Conservation (phyloP, 2,329 filamentous ascomycete species). For the Coniochaeta pulveracea region DNA sequence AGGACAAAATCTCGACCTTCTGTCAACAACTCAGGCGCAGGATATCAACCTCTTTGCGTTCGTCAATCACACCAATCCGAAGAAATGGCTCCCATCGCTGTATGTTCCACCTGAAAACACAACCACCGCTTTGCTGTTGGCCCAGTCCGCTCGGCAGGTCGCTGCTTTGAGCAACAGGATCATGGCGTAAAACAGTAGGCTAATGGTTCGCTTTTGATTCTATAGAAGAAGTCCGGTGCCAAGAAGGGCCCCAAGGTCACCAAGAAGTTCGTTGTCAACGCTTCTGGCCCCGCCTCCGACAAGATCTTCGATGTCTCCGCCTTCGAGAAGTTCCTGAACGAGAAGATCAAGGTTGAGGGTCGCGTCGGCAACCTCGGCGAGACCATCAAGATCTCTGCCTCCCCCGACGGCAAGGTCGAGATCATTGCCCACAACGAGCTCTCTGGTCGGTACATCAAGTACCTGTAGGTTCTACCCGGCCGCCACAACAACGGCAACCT, state of each 20-base stretch:
- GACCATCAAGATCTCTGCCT: conserved; percentile 77
- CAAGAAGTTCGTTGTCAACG: conserved; percentile 99
- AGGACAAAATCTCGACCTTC: conserved; percentile 5
- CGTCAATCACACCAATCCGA: conserved; percentile 22
- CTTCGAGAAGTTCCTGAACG: conserved; percentile 99
- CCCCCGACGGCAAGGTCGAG: conserved; percentile 95
- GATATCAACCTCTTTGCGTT: conserved; percentile 65
- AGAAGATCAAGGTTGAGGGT: conserved; percentile 99
- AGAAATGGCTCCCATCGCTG: conserved; percentile 78
- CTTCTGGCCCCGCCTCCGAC: conserved; percentile 93
- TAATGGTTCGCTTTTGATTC: conserved; percentile 52
- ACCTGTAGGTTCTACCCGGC: conserved; percentile 58
- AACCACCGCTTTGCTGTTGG: conserved; percentile 87
- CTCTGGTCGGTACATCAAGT: conserved; percentile 98
- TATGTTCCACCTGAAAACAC: conserved; percentile 63
- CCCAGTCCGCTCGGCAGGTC: conserved; percentile 32
- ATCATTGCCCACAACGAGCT: conserved; percentile 95
- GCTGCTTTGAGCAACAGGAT: conserved; percentile 28
- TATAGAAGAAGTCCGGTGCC: conserved; percentile 51
- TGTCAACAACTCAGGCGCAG: conserved; percentile 47
- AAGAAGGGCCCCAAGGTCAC: conserved; percentile 65
- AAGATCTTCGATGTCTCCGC: conserved; percentile 99
- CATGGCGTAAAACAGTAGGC: conserved; percentile 82
- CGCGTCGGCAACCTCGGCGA: conserved; percentile 97
- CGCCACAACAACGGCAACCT: neutral